These are phyloP conservation scores for Calonectria hongkongensis DNA, from an alignment of 2,329 filamentous ascomycete genomes.

Conservation along the genomic window DNA sequence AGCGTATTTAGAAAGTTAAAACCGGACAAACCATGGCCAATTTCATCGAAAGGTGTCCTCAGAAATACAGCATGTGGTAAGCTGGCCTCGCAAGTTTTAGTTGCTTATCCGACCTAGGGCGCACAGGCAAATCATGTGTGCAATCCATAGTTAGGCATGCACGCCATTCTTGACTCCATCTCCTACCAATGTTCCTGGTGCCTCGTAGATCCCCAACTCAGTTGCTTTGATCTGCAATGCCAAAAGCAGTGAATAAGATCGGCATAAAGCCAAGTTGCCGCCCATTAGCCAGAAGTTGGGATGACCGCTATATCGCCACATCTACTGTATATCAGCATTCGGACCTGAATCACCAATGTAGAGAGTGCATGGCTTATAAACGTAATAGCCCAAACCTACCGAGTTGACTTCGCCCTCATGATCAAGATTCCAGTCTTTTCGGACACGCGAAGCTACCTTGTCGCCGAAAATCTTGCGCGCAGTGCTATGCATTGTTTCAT, in stretches of 20 bases:
- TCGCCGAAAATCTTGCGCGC: conserved; percentile 61
- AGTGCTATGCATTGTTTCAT: conserved; percentile 61
- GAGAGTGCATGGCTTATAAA: neutral
- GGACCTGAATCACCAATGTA: neutral
- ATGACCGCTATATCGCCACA: conserved; percentile 42
- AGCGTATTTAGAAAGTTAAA: too few relatives aligned
- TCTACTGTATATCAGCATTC: conserved; percentile 5
- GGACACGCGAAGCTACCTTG: conserved; percentile 54
- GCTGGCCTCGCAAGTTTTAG: neutral
- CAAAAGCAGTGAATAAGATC: conserved; percentile 37
- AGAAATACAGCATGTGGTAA: too few relatives aligned
- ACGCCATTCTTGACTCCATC: neutral
- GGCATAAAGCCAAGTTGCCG: conserved; percentile 37
- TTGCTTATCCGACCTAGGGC: neutral
- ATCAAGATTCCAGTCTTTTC: conserved; percentile 38
- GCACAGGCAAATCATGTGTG: neutral
- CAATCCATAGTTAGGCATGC: neutral
- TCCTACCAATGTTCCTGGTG: neutral
- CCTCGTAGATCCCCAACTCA: conserved; percentile 17
- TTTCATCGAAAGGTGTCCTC: too few relatives aligned
- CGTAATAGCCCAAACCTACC: conserved; percentile 24
- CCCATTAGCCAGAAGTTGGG: conserved; percentile 43
- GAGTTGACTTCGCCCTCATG: conserved; percentile 39
- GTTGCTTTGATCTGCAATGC: conserved; percentile 43
- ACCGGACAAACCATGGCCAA: too few relatives aligned